Conservation (phyloP, 2,329 filamentous ascomycete species). For the Exophiala mesophila region DNA sequence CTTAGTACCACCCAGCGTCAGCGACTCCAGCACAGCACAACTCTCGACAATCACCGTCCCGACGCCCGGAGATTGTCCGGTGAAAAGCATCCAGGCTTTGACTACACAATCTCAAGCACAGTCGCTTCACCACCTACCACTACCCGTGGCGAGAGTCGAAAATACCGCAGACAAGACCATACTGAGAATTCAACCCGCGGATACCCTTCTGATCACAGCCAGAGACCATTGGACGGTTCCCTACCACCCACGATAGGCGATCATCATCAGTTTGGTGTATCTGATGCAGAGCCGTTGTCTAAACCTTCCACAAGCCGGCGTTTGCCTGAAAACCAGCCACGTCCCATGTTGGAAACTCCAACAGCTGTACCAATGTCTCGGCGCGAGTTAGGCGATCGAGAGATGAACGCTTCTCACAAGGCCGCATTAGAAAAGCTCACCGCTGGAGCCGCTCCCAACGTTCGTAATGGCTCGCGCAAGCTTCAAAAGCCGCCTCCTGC, state of each 20-base stretch:
- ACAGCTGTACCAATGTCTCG: slow-evolving; percentile 3
- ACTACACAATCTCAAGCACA: slow-evolving; percentile 22
- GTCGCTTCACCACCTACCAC: slow-evolving; percentile 2
- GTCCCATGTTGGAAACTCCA: slow-evolving; percentile 1
- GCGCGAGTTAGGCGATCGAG: slow-evolving; percentile 17
- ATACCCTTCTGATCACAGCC: too few species aligned
- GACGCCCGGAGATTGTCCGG: slow-evolving; percentile 20
- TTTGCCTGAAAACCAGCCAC: neutral
- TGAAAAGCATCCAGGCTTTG: slow-evolving; percentile 25
- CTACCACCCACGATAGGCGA: neutral
- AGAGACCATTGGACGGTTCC: neutral
- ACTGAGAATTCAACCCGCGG: neutral
- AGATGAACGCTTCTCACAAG: slow-evolving; percentile 27
- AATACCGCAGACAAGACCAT: slow-evolving; percentile 10
- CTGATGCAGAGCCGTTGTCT: neutral
- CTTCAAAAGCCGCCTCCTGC: slow-evolving; percentile 18
- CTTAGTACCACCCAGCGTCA: slow-evolving; percentile 34
- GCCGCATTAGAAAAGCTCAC: slow-evolving; percentile 26
- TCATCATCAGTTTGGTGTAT: neutral
- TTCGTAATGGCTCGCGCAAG: slow-evolving; percentile 16
- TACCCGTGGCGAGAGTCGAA: slow-evolving; percentile 9
- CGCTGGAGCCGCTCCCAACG: slow-evolving; percentile 13
- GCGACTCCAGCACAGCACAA: slow-evolving; percentile 32
- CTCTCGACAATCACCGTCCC: slow-evolving; percentile 28
- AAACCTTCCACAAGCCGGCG: neutral